Conservation (phyloP, 2,329 filamentous ascomycete species). For the Rhynchosporium secalis region DNA sequence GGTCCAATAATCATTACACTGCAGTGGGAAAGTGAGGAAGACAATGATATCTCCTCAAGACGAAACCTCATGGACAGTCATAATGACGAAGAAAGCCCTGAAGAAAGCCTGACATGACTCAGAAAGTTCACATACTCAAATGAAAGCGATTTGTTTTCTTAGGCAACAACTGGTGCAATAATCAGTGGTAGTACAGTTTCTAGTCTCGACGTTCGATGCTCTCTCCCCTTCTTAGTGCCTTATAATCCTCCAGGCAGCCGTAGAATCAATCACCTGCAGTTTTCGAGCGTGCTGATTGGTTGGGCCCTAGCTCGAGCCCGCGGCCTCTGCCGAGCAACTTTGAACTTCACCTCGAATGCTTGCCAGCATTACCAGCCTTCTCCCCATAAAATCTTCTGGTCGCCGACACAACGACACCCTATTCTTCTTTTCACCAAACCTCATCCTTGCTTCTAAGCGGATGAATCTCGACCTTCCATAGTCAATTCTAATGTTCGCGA, state of each 20-base stretch:
- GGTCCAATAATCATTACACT: too few species aligned
- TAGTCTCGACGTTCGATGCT: not conserved
- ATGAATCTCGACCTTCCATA: constrained; percentile 32
- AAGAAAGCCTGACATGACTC: constrained; percentile 13
- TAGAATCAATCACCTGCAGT: constrained; percentile 19
- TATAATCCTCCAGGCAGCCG: constrained; percentile 23
- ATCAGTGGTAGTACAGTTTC: not conserved
- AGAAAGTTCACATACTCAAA: not conserved
- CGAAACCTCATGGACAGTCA: not conserved
- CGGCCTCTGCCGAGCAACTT: constrained; percentile 1
- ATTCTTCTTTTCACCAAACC: constrained; percentile 19
- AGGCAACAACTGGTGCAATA: constrained; percentile 27
- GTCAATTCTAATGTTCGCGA: constrained; percentile 36
- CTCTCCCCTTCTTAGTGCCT: constrained; percentile 16
- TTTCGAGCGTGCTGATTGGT: constrained; percentile 22
- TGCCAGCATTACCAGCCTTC: constrained; percentile 6
- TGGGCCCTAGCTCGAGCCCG: not conserved
- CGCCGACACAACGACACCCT: constrained; percentile 16
- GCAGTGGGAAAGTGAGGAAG: not conserved
- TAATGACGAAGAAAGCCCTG: not conserved
- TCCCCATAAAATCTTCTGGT: constrained; percentile 20
- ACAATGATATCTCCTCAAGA: not conserved
- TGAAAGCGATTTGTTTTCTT: constrained; percentile 43
- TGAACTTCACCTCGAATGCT: constrained; percentile 3
- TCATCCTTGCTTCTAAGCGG: constrained; percentile 19